These are phyloP conservation scores for Curvularia sp. DNA, from an alignment of 2,329 filamentous ascomycete species.

Conservation along the genomic window DNA sequence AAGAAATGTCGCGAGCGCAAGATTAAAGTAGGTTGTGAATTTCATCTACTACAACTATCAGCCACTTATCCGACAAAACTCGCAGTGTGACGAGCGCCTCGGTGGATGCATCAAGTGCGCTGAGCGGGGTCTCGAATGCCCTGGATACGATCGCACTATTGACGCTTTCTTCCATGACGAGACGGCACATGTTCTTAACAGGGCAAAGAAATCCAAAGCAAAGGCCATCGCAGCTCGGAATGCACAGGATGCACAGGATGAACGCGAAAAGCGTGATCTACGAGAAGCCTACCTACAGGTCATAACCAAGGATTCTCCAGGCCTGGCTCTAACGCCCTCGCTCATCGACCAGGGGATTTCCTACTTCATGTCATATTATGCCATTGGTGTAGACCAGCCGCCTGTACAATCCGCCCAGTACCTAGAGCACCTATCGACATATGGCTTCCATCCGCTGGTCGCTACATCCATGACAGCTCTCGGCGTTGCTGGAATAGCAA, in stretches of 20 bases:
- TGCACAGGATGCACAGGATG: conserved; percentile 25
- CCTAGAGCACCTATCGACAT: conserved; percentile 35
- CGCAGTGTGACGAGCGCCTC: conserved; percentile 43
- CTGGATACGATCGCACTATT: conserved; percentile 40
- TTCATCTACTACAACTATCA: background rate
- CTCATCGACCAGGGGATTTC: conserved; percentile 42
- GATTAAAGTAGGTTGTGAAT: conserved; percentile 44
- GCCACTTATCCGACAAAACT: conserved; percentile 3
- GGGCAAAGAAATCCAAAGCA: conserved; percentile 39
- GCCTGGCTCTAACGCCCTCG: conserved; percentile 25
- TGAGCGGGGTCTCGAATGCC: conserved; percentile 34
- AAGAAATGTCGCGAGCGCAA: conserved; percentile 51
- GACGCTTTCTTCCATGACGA: conserved; percentile 45
- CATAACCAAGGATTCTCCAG: conserved; percentile 21
- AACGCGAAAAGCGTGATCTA: conserved; percentile 7
- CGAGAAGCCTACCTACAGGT: conserved; percentile 5
- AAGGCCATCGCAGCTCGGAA: conserved; percentile 41
- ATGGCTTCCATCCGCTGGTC: conserved; percentile 44
- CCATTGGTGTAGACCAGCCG: conserved; percentile 38
- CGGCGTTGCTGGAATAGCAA: conserved; percentile 43
- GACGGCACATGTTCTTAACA: conserved; percentile 35
- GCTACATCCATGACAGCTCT: conserved; percentile 46
- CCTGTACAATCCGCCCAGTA: conserved; percentile 33
- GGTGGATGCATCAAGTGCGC: conserved; percentile 39
- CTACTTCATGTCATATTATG: conserved; percentile 44